Base-by-base conservation (phyloP, 2,329 filamentous ascomycete species). In the Sporothrix pseudoabietina region DNA sequence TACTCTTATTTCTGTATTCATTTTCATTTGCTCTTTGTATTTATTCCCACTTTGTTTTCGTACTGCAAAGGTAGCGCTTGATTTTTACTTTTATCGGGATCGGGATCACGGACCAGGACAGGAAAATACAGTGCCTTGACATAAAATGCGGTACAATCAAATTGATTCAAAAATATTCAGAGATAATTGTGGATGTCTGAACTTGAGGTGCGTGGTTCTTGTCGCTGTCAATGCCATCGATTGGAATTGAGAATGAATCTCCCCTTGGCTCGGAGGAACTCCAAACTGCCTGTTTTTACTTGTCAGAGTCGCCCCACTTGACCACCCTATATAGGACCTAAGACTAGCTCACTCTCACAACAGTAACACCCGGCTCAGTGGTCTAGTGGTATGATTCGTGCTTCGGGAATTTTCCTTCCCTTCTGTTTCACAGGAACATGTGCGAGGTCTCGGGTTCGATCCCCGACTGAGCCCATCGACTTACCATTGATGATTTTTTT, bases 371-470 rank as follows among this genome's bases (percentile, higher is more conserved):
- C 66, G 75, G 75, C 75, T 76, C 74, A 76, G 72, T 76, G 75
- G 75, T 76, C 74, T 75, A 75, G 74, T 75, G 74, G 75, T 76
- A 76, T 76, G 75, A 76, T 76, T 76, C 75, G 75, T 71, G 75
- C 75, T 76, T 76, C 75, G 75, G 75, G 75, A 54, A 54, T 26
- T 32, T 59, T 14, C 30, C 74, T 71, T 70, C 75, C 75, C 74
- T 74, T 75, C 71, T 74, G 75, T 68, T 72, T 30, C 41, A 71
- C 69, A 74, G 72, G 73, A 75, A 74, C 74, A 9, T 76, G 75
- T 76, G 75, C 75, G 75, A 76, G 75, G 75, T 76, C 74, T 76
- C 75, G 75, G 75, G 75, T 76, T 75, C 75, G 73, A 75, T 76
- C 74, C 75, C 75, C 75, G 75, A 76, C 71, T 76, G 75, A 76